Evolutionary conservation across 768 basidiomycete genomes (phyloP), one percentile per base, ranked within the genome.

Genomic region (Trametes maxima): DNA sequence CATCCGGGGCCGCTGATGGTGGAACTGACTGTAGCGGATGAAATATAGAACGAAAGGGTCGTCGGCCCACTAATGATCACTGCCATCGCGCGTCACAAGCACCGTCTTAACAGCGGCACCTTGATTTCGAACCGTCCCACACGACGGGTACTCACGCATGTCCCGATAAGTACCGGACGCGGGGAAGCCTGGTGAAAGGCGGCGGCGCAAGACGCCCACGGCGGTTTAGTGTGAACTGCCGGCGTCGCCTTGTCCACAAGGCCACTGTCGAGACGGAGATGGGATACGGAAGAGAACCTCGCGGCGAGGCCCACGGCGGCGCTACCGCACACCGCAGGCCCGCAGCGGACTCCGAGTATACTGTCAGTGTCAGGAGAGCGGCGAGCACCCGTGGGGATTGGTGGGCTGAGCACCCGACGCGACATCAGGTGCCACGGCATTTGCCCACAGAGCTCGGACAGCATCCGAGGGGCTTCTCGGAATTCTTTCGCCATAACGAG

Each of bases 191-290:
- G 2, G 45, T 37, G 35, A 33, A 45, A 56, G 12, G 10, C 45
- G 21, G 33, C 54, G 54, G n/a, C 44, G 16, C 33, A 37, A 36
- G 24, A 22, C 53, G 45, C 35, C 19, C 44, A 46, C 45, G 45
- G 44, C 36, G 19, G 25, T n/a, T 16, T 3, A n/a, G 52, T n/a
- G 40, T 22, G 42, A 25, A 54, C 24, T 28, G 17, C 52, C 52
- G 52, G 43, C 17, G 52, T 33, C 24, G 37, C 40, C 13, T 53
- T 54, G 40, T 22, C 28, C 54, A 47, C 36, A 24, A 47, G 13
- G 40, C 42, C 35, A 13, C 53, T 33, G 45, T 39, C 17, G 51
- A 36, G 54, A 37, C 54, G 43, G 54, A 47, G 54, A 46, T 47
- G 45, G 33, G 37, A 24, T n/a, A 33, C 28, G 22, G 45, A 47